phyloP scores from a whole-genome alignment of 2,329 filamentous ascomycete species.

The Trematosphaeria pertusa region DNA sequence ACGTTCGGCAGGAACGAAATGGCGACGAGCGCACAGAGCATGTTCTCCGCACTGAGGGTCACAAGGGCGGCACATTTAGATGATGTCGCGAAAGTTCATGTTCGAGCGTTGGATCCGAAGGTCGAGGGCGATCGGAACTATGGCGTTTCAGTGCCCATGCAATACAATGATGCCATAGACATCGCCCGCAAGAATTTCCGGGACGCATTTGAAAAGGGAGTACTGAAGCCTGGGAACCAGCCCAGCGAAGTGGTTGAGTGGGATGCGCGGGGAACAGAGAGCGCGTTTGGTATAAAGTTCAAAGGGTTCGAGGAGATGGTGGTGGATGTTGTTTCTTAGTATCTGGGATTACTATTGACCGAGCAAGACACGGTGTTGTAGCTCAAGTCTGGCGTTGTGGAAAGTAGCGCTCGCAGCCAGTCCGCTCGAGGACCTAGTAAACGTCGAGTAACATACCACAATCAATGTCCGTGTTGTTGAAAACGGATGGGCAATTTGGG shows the following conservation, averaged over 20 bases:
- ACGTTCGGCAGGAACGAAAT: not conserved
- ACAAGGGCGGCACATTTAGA: not conserved
- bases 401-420: too few relatives aligned
- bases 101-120: not conserved
- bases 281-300: not conserved
- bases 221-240: not conserved
- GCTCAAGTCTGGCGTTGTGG: too few relatives aligned
- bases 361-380: too few relatives aligned
- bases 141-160: not conserved
- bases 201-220: conserved; percentile 3
- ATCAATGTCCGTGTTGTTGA: too few relatives aligned
- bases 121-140: not conserved
- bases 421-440: too few relatives aligned
- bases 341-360: too few relatives aligned
- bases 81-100: not conserved
- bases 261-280: not conserved
- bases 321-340: too few relatives aligned
- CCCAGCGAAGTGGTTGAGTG: not conserved
- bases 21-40: not conserved
- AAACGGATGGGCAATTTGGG: too few relatives aligned
- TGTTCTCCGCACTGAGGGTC: not conserved
- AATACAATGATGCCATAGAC: not conserved
- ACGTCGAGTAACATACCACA: too few relatives aligned
- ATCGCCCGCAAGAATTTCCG: conserved; percentile 1
- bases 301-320: not conserved